Conservation (phyloP, 768 basidiomycete genomes). For the Steccherinum ochraceum region DNA sequence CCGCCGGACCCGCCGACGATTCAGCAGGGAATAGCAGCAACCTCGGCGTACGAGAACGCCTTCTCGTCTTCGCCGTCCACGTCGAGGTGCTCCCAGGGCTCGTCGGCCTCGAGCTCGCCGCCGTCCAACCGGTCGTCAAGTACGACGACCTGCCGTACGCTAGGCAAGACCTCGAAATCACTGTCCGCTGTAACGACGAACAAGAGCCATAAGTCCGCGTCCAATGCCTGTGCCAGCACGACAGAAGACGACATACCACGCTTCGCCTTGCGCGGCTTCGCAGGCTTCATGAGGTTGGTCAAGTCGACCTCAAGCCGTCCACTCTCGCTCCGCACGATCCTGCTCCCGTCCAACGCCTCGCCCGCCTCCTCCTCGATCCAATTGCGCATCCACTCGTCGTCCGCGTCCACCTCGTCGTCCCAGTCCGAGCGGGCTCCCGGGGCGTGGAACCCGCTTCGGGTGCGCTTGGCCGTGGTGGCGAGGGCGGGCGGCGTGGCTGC, state of each 20-base stretch:
- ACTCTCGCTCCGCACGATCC: constrained; percentile 8
- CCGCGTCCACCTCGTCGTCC: constrained; percentile 2
- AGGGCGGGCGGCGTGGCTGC: neutral
- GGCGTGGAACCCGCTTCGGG: neutral
- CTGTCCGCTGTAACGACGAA: constrained; percentile 25
- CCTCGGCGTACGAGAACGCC: constrained; percentile 23
- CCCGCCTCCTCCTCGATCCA: constrained; percentile 6
- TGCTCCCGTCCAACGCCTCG: neutral
- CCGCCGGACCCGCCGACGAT: too few relatives aligned
- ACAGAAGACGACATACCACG: constrained; percentile 28
- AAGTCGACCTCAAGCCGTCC: constrained; percentile 19
- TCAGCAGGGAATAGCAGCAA: constrained; percentile 9
- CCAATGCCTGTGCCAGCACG: constrained; percentile 1
- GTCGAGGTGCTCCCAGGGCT: constrained; percentile 55
- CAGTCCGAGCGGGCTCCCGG: constrained; percentile 1
- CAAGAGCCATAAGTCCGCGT: neutral
- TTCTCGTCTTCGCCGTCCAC: constrained; percentile 30
- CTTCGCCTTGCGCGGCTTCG: constrained; percentile 38
- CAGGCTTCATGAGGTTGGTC: constrained; percentile 19
- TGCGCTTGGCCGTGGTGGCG: neutral
- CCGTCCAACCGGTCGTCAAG: constrained; percentile 39
- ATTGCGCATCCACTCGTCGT: neutral
- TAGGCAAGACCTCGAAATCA: constrained; percentile 54
- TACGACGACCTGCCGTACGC: constrained; percentile 48
- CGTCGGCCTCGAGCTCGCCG: constrained; percentile 39